Percentiles rank a stretch among this genome's conserved stretches.
phyloP scores from a whole-genome alignment of 371 early-diverging fungal genomes.

The Coemansia sp. region DNA sequence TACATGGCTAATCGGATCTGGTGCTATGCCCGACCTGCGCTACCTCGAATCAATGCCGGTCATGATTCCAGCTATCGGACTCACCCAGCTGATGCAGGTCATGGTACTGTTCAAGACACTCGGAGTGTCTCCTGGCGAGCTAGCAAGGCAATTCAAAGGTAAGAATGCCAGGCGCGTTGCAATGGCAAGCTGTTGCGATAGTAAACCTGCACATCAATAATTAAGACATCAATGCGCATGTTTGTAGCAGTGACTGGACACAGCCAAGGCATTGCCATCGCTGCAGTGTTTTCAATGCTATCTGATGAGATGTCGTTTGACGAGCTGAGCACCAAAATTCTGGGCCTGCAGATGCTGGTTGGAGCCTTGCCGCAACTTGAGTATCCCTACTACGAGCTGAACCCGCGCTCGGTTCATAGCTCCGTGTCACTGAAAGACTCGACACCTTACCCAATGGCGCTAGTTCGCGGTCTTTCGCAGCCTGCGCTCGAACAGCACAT shows the following conservation, averaged over 20 bases:
- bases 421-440: not conserved
- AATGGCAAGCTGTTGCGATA: no score
- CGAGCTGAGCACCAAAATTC: constrained; percentile 73
- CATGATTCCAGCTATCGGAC: constrained; percentile 81
- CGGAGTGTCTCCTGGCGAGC: constrained; percentile 53
- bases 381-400: not conserved
- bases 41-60: constrained; percentile 77
- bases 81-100: constrained; percentile 57
- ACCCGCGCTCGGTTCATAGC: constrained; percentile 38
- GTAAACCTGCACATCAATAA: not conserved
- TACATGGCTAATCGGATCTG: constrained; percentile 76
- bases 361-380: constrained; percentile 11
- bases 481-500: not conserved
- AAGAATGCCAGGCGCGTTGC: not conserved
- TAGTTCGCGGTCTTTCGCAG: constrained; percentile 1
- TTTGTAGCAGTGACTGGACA: constrained; percentile 68
- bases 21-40: constrained; percentile 69
- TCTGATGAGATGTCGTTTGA: constrained; percentile 74
- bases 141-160: constrained; percentile 58
- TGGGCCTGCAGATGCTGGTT: constrained; percentile 52
- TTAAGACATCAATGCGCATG: no score
- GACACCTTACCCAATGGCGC: constrained; percentile 12
- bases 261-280: constrained; percentile 87
- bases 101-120: constrained; percentile 65
- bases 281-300: constrained; percentile 79